phyloP scores from a whole-genome alignment of 1,139 yeast species.

The Taphrina deformans region DNA sequence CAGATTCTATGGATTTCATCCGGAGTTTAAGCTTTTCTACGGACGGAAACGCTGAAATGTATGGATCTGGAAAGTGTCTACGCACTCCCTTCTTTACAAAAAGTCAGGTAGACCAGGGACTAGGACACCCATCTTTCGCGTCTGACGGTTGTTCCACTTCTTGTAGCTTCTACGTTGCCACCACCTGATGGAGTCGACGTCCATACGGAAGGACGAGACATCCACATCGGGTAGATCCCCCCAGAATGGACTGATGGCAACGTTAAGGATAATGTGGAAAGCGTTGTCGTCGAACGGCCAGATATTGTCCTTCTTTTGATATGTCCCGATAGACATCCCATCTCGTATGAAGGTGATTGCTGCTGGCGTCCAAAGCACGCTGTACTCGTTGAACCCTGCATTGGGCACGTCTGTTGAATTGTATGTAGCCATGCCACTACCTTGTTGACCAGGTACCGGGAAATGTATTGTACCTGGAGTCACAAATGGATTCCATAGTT shows the following conservation, averaged over 20 bases:
- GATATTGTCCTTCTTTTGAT: neutral
- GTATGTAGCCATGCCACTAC: neutral
- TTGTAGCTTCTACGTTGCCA: constrained; percentile 10
- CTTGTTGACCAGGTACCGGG: neutral
- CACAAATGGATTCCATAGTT: neutral
- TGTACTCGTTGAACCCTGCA: constrained; percentile 7
- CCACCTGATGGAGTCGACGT: constrained; percentile 6
- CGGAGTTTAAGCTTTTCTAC: neutral
- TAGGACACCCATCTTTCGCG: constrained; percentile 2
- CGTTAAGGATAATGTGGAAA: neutral
- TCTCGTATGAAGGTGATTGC: constrained; percentile 2
- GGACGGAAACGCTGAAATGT: no score
- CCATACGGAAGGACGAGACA: neutral
- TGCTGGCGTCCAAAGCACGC: constrained; percentile 11
- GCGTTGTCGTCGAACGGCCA: constrained; percentile 14
- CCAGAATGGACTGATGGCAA: constrained; percentile 11
- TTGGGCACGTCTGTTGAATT: neutral
- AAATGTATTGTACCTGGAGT: constrained; percentile 4
- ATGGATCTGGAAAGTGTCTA: no score
- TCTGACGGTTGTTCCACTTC: neutral
- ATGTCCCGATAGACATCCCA: constrained; percentile 7
- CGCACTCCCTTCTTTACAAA: neutral
- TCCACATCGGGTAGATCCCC: neutral
- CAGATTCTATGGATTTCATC: no score
- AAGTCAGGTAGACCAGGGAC: constrained; percentile 4